Conservation (phyloP, 129 eudicot species). For the Kitagawia praeruptora region DNA sequence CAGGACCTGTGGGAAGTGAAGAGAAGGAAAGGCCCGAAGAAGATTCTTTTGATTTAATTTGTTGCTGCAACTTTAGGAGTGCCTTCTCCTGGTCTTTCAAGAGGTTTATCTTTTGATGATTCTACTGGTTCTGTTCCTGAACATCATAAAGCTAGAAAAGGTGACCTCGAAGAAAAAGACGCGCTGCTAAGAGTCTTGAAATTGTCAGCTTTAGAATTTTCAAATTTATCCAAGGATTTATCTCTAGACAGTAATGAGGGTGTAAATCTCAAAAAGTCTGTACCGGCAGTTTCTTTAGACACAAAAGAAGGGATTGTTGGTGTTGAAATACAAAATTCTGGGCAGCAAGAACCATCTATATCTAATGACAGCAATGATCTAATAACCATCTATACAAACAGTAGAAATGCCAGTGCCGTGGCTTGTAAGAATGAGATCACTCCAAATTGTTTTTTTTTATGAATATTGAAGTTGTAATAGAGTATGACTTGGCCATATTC, state of each 20-base stretch:
- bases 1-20: slow-evolving; percentile 34
- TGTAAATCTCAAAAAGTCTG: slow-evolving; percentile 18
- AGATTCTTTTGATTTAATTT: slow-evolving; percentile 80
- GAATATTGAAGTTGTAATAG: neutral
- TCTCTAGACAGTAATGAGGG: slow-evolving; percentile 17
- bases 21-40: slow-evolving; percentile 32
- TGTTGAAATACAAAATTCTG: slow-evolving; percentile 15
- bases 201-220: slow-evolving; percentile 42
- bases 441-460: slow-evolving; percentile 10
- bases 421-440: slow-evolving; percentile 41
- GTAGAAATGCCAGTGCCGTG: slow-evolving; percentile 22
- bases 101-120: slow-evolving; percentile 61
- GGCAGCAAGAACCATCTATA: slow-evolving; percentile 19
- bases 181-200: slow-evolving; percentile 62
- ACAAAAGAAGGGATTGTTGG: slow-evolving; percentile 10
- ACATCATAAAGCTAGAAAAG: slow-evolving; percentile 42
- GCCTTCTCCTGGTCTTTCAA: slow-evolving; percentile 78
- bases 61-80: slow-evolving; percentile 89
- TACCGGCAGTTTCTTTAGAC: slow-evolving; percentile 17
- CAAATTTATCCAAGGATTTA: slow-evolving; percentile 27
- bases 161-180: slow-evolving; percentile 82
- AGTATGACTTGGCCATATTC: too few relatives aligned
- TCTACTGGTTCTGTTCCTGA: slow-evolving; percentile 33
- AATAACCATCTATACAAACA: slow-evolving; percentile 20
- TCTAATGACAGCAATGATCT: slow-evolving; percentile 23